Evolutionary conservation across 2,329 filamentous ascomycete species (phyloP), one percentile per base, ranked within the genome.

Genomic region (Diaporthe sp.): DNA sequence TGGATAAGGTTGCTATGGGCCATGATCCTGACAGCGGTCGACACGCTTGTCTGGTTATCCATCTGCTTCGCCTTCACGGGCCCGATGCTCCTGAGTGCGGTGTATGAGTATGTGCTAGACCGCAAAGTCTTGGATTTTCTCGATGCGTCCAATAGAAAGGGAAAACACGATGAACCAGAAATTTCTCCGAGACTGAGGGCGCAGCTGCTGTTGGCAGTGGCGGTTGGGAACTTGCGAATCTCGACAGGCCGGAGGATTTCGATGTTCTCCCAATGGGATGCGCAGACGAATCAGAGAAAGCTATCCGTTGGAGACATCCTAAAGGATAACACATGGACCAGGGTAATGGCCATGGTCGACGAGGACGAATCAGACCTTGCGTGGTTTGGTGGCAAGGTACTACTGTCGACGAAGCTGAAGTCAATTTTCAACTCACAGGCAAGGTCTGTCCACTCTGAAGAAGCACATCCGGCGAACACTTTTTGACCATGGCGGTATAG

Each of bases 211-310:
- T 74, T 82, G 1, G 78, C 80, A 3, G 79, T 82, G 3, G 81
- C 82, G 1, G 79, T 80, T 12, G 82, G 82, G 0, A 83, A 83
- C 67, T 76, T 83, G 34, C 79, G 79, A 1, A 82, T 82, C 75
- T 79, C 81, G 31, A 81, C 78, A 4, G 49, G 42, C 39, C 65
- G 73, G n/a, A 74, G 67, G 13, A 42, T 59, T 19, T 62, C 65
- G 12, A 65, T 53, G 2, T 6, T 57, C 37, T 53, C 28, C 15
- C 59, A 57, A 15, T 34, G 51, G 22, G 22, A 53, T 31, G 49
- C 67, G 13, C n/a, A 74, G 44, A 61, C 46, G 28, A 37, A 25
- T 19, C 44, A n/a, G 17, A 57, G 34, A 53, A 51, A n/a, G 28
- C 4, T 51, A 37, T 57, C 42, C 15, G 31, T 65, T 17, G 53